Evolutionary conservation across 1,284 basidiomycete species (phyloP), one percentile per base, ranked within the genome.

Genomic region (Cryptococcus sp.): DNA sequence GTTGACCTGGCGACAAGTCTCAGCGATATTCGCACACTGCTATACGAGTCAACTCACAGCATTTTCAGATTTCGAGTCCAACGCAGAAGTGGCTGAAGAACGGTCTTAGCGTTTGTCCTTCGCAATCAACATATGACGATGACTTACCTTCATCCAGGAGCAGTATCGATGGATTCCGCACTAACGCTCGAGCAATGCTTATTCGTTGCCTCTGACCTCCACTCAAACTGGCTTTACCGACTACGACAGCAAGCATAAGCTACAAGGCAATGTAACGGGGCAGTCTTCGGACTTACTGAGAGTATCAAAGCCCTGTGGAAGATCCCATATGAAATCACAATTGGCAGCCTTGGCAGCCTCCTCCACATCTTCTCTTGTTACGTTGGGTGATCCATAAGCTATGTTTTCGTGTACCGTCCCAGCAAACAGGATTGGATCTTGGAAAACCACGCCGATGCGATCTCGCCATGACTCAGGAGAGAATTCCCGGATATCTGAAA

Each of bases 331-430:
- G 72, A 97, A 99, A 68, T 95, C 92, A 76, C 95, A 98, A 70
- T 98, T 96, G 3, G 95, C 94, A 62, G 89, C 84, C 13, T 87
- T 81, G 0, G 94, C 94, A 0, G 93, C 95, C 22, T 86, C 81
- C 75, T 94, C 90, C 39, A 99, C 90, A 57, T 96, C 84, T 61
- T 87, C 86, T 26, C 88, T 83, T 0, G 90, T 89, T 0, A 86
- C 90, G 17, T 82, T 75, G 4, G 84, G 81, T 39, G 87, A 83
- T 3, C 95, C 94, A 72, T 92, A 98, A 0, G 91, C 89, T 61
- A 98, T 96, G 71, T 97, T 97, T 3, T 90, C 88, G 10, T 90
- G 90, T 23, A 97, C 89, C 0, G 91, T 95, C 3, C 93, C 93
- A 10, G 87, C 89, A 72, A 79, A 79, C 22, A 79, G 58, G 26